Conservation (phyloP, 768 basidiomycete species). For the Ephemerocybe angulata region DNA sequence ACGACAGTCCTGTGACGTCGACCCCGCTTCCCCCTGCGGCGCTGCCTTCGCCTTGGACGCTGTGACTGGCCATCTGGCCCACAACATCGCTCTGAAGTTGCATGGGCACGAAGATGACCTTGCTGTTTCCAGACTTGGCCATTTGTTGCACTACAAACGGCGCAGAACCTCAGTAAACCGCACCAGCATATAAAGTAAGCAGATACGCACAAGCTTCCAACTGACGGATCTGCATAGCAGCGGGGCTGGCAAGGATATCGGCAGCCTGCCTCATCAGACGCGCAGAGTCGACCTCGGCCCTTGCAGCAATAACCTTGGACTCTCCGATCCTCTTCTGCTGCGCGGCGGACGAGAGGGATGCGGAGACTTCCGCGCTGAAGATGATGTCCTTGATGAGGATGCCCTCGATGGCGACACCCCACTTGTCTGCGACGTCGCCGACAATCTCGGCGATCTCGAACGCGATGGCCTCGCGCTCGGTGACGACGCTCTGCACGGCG, state of each 20-base stretch:
- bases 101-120: conserved; percentile 95
- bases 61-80: conserved; percentile 40
- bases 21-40: conserved; percentile 35
- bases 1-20: not conserved
- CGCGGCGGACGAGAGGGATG: conserved; percentile 89
- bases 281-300: conserved; percentile 93
- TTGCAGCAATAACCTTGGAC: conserved; percentile 92
- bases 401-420: conserved; percentile 96
- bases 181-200: not conserved
- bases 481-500: conserved; percentile 92
- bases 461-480: conserved; percentile 94
- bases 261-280: conserved; percentile 96
- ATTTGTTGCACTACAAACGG: conserved; percentile 72
- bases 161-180: not conserved
- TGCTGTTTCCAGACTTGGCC: conserved; percentile 84
- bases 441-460: conserved; percentile 97
- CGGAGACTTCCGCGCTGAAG: conserved; percentile 86
- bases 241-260: conserved; percentile 89
- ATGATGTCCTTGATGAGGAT: conserved; percentile 95
- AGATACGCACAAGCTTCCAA: conserved; percentile 71
- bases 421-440: conserved; percentile 86
- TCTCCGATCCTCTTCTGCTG: conserved; percentile 98
- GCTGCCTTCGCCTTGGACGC: conserved; percentile 35
- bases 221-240: conserved; percentile 98
- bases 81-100: conserved; percentile 75